These are phyloP conservation scores for Chaetomium strumarium DNA, from an alignment of 2,329 filamentous ascomycete genomes.

Conservation along the genomic window DNA sequence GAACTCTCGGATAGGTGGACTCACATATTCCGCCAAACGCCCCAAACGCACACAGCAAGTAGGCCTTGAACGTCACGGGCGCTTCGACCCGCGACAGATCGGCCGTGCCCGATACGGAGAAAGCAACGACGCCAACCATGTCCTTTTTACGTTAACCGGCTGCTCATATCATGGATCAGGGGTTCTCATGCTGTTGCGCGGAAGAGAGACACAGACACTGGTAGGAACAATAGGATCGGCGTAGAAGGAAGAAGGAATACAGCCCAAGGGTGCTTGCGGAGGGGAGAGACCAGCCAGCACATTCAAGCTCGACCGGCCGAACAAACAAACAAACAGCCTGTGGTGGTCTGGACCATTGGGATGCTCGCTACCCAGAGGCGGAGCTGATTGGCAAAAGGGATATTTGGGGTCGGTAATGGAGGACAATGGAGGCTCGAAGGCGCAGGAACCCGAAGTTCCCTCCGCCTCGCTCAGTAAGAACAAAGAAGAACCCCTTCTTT, in stretches of 20 bases:
- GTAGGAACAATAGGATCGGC: neutral
- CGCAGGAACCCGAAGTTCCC: neutral
- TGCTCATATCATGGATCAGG: neutral
- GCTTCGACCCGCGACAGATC: constrained; percentile 52
- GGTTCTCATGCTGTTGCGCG: neutral
- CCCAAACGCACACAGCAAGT: constrained; percentile 55
- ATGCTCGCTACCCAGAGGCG: neutral
- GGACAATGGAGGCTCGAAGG: neutral
- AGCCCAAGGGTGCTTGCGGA: neutral
- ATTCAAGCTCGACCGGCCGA: neutral
- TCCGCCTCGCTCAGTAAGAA: constrained; percentile 3
- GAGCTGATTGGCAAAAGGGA: neutral
- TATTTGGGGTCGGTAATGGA: neutral
- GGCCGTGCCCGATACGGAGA: constrained; percentile 33
- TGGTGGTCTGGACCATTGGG: constrained; percentile 3
- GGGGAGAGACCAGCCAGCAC: neutral
- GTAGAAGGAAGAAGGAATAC: neutral
- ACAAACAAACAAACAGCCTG: constrained; percentile 1
- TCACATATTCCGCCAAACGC: constrained; percentile 51
- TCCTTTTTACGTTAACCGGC: neutral
- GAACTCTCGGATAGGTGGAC: constrained; percentile 1
- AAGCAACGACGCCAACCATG: constrained; percentile 29
- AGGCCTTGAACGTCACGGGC: constrained; percentile 53
- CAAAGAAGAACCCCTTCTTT: neutral
- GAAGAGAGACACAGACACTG: neutral